Base-by-base conservation (phyloP, 305 asterid species). In the Fraxinus nigra region DNA sequence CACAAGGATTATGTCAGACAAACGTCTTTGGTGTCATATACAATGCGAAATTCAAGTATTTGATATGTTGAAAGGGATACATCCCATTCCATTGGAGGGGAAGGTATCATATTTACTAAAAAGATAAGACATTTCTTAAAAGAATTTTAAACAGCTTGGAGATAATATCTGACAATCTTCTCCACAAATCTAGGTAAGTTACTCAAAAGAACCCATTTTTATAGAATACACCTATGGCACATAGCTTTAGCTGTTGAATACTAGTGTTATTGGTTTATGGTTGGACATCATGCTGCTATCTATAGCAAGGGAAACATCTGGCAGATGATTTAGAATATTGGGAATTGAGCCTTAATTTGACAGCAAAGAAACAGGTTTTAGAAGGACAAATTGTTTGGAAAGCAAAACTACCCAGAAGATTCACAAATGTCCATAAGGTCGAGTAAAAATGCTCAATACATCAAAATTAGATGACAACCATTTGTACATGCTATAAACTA, bases 1-100 rank as follows among this genome's bases (percentile, higher is more conserved):
- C 38, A 56, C 73, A 79, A 69, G 82, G 7, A 80, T 6, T 43
- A 56, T 30, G 81, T 87, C 81, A 89, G 81, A 79, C 72, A 35
- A 72, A 84, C 79, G 77, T 30, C 48, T 35, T 67, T 75, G 37
- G 48, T 76, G 70, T 63, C 20, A 34, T 72, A 69, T n/a, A 48
- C 43, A 32, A 20, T n/a, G 73, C 6, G 54, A 85, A 73, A 82
- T 56, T 76, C 48, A 59, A 54, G 78, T 76, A 76, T 8, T 40
- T 69, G 77, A 69, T 73, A 69, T 30, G 20, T 69, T 67, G n/a
- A 69, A 69, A 40, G 33, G 74, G 20, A 28, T 20, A 24, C 13
- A 63, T 7, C 16, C 72, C 72, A 63, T 32, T 18, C 28, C 28
- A 26, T 22, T 8, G n/a, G 72, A 63, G 72, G 33, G 34, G n/a